Evolutionary conservation across 2,329 filamentous ascomycete species (phyloP).

Genomic region (Phaeosphaeria sp.): DNA sequence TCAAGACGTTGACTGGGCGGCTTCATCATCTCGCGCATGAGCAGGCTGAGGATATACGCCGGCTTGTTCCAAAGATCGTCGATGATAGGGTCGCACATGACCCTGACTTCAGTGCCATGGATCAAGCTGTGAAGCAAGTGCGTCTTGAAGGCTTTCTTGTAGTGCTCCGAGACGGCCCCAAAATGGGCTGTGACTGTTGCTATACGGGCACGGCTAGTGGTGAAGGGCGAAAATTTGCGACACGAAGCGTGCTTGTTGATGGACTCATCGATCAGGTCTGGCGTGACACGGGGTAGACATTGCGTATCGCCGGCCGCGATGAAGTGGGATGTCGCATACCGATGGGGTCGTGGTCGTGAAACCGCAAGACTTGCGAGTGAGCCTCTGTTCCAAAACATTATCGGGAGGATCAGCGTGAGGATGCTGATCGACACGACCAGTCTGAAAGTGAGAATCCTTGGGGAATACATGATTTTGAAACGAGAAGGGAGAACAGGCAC

Average conservation of each 20-base stretch:
- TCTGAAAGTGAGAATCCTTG: background rate
- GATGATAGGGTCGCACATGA: slow-evolving; percentile 51
- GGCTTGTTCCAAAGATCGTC: slow-evolving; percentile 56
- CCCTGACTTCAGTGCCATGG: slow-evolving; percentile 52
- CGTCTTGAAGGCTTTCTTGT: slow-evolving; percentile 51
- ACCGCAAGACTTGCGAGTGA: slow-evolving; percentile 8
- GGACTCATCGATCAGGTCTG: slow-evolving; percentile 16
- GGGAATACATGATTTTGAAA: background rate
- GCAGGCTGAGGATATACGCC: slow-evolving; percentile 52
- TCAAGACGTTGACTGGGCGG: slow-evolving; percentile 48
- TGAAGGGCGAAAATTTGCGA: slow-evolving; percentile 22
- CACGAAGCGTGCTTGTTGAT: slow-evolving; percentile 19
- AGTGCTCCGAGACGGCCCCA: slow-evolving; percentile 44
- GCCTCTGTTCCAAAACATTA: slow-evolving; percentile 12
- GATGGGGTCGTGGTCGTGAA: slow-evolving; percentile 12
- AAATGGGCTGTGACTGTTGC: slow-evolving; percentile 52
- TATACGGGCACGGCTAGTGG: slow-evolving; percentile 25
- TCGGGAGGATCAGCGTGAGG: slow-evolving; percentile 8
- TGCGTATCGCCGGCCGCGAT: slow-evolving; percentile 18
- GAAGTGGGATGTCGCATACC: slow-evolving; percentile 14
- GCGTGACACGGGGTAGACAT: slow-evolving; percentile 19
- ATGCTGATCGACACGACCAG: slow-evolving; percentile 8
- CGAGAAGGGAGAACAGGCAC: background rate
- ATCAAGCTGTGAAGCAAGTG: slow-evolving; percentile 51
- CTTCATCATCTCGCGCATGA: slow-evolving; percentile 46